Evolutionary conservation across 768 basidiomycete genomes (phyloP).

Genomic region (Cystobasidium ongulense): DNA sequence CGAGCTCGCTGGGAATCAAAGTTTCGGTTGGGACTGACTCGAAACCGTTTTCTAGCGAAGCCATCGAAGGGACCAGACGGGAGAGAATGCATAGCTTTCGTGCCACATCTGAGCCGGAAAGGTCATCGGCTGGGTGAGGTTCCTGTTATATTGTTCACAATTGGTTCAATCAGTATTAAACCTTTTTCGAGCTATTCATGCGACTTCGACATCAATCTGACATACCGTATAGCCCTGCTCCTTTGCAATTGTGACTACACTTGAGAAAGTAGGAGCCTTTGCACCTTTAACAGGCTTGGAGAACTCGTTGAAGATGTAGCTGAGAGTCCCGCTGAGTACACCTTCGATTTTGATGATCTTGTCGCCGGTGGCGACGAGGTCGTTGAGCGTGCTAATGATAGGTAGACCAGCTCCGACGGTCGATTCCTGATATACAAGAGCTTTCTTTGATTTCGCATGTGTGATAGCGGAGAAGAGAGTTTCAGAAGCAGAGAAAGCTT

Average conservation of each 20-base stretch:
- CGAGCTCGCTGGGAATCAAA: constrained; percentile 70
- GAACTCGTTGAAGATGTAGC: constrained; percentile 98
- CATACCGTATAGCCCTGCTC: constrained; percentile 87
- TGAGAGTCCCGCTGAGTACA: constrained; percentile 93
- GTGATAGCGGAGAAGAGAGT: constrained; percentile 63
- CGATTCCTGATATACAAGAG: constrained; percentile 56
- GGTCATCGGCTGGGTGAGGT: constrained; percentile 92
- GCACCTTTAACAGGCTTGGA: constrained; percentile 51
- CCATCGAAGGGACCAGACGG: constrained; percentile 52
- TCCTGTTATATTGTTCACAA: constrained; percentile 53
- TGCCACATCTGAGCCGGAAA: constrained; percentile 93
- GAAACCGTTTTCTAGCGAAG: constrained; percentile 65
- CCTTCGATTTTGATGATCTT: constrained; percentile 89
- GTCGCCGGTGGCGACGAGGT: constrained; percentile 84
- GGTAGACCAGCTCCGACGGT: constrained; percentile 96
- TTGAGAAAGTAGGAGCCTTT: constrained; percentile 59
- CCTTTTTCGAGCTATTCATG: not conserved
- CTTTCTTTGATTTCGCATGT: constrained; percentile 55
- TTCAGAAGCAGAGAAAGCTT: constrained; percentile 72
- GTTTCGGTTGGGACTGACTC: constrained; percentile 70
- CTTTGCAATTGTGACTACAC: constrained; percentile 76
- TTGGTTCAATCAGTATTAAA: not conserved
- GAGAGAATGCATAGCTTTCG: constrained; percentile 93
- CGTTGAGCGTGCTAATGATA: constrained; percentile 81
- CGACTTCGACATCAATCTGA: not conserved